Conservation (phyloP, 2,329 filamentous ascomycete species). For the Penicillium paneum region DNA sequence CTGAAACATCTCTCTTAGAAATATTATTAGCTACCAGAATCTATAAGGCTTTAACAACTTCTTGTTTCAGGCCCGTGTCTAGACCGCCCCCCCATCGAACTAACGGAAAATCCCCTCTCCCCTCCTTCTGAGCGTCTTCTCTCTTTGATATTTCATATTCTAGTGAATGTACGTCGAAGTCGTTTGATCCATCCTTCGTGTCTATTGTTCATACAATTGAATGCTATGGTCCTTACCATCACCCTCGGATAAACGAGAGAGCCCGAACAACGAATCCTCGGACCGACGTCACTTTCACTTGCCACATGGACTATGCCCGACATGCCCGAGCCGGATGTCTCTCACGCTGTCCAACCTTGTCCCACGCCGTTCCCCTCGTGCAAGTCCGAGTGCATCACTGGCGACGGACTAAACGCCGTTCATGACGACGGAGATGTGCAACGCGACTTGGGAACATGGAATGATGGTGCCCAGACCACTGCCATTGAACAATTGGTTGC, state of each 20-base stretch:
- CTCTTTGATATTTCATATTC: conserved; percentile 3
- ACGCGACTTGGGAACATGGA: conserved; percentile 32
- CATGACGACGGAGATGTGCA: conserved; percentile 25
- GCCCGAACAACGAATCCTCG: conserved; percentile 4
- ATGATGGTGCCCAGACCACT: conserved; percentile 54
- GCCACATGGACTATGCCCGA: conserved; percentile 36
- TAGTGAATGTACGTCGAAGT: conserved; percentile 7
- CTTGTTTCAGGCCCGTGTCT: conserved; percentile 28
- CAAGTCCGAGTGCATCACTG: conserved; percentile 30
- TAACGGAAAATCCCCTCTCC: conserved; percentile 27
- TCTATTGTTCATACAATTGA: neutral
- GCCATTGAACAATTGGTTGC: conserved; percentile 59
- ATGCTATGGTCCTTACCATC: conserved; percentile 11
- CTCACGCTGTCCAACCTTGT: conserved; percentile 25
- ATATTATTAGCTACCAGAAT: neutral
- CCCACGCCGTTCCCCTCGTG: conserved; percentile 30
- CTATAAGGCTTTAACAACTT: neutral
- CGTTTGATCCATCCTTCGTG: conserved; percentile 1
- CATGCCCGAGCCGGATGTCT: conserved; percentile 32
- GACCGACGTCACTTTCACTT: conserved; percentile 11
- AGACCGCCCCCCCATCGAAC: conserved; percentile 31
- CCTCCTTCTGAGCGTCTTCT: conserved; percentile 11
- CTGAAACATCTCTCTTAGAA: neutral
- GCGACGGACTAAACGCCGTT: conserved; percentile 16
- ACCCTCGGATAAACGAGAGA: neutral